A percentile compares a stretch with the other conserved stretches of the same genome.
Conservation (phyloP, 179 eudicot genomes). For the Monotropa hypopitys region DNA sequence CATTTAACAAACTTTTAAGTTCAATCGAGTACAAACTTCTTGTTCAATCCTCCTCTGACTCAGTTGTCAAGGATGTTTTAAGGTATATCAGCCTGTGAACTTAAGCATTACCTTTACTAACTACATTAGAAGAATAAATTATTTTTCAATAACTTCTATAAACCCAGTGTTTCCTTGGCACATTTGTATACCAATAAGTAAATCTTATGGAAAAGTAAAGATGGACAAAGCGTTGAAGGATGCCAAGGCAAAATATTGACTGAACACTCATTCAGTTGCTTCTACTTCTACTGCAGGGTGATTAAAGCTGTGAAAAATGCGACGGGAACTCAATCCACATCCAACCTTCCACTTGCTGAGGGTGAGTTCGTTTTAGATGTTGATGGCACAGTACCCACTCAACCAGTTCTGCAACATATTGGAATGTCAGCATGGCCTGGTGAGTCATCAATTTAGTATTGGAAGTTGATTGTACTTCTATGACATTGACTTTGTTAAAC, state of each 20-base stretch:
- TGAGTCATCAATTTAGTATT: slow-evolving; percentile 19
- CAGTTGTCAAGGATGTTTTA: neutral
- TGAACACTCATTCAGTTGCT: neutral
- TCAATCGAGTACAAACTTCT: neutral
- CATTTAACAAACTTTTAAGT: neutral
- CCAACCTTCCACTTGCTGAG: slow-evolving; percentile 45
- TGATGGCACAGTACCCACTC: slow-evolving; percentile 79
- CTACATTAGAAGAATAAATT: neutral
- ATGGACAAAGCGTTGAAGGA: neutral
- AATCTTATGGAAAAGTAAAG: neutral
- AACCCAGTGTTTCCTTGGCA: neutral
- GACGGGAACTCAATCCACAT: slow-evolving; percentile 25
- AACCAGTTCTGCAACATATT: slow-evolving; percentile 73
- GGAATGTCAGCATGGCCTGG: slow-evolving; percentile 97
- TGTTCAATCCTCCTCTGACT: neutral
- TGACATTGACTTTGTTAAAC: neutral
- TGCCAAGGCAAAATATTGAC: neutral
- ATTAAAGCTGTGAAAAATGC: slow-evolving; percentile 48
- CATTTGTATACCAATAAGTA: neutral
- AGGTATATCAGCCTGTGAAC: neutral
- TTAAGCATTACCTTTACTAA: neutral
- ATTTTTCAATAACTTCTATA: neutral
- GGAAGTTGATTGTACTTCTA: slow-evolving; percentile 1
- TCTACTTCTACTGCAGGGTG: slow-evolving; percentile 39
- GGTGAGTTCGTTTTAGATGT: slow-evolving; percentile 68